Conservation (phyloP, 352 stramenopile species). For the Globisporangium irregulare region DNA sequence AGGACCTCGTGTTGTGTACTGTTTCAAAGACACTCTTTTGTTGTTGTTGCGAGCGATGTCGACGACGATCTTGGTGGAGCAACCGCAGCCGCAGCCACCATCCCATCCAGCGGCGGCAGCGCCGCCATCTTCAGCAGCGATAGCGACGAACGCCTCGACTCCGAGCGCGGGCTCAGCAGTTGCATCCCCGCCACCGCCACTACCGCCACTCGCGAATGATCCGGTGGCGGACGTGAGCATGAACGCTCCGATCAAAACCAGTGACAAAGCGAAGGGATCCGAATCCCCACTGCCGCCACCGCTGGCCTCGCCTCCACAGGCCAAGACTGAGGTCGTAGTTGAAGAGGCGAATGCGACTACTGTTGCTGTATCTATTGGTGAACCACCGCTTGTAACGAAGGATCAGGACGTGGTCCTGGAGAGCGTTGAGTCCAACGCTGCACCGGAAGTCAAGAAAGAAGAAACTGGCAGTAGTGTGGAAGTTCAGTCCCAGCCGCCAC, state of each 20-base stretch:
- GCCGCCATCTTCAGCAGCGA: neutral
- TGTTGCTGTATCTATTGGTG: neutral
- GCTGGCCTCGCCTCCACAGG: neutral
- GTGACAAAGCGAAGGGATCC: conserved; percentile 2
- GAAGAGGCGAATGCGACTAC: conserved; percentile 5
- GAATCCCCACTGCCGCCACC: neutral
- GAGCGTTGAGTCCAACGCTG: neutral
- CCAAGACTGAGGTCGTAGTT: neutral
- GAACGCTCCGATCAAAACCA: conserved; percentile 1
- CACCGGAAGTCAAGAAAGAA: neutral
- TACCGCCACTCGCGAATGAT: neutral
- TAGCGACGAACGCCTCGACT: neutral
- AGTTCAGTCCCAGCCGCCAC: neutral
- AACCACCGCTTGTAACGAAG: neutral
- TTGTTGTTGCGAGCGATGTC: conserved; percentile 2
- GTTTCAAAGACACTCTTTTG: neutral
- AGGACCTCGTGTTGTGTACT: neutral
- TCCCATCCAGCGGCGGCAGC: neutral
- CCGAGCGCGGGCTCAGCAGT: neutral
- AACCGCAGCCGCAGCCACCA: conserved; percentile 8
- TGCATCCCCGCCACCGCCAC: neutral
- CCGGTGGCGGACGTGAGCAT: conserved; percentile 1
- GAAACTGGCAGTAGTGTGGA: conserved; percentile 19
- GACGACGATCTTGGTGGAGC: conserved; percentile 12
- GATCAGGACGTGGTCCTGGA: conserved; percentile 7